Evolutionary conservation across 345 rosid species (phyloP).

Genomic region (Melaleuca quinquenervia): DNA sequence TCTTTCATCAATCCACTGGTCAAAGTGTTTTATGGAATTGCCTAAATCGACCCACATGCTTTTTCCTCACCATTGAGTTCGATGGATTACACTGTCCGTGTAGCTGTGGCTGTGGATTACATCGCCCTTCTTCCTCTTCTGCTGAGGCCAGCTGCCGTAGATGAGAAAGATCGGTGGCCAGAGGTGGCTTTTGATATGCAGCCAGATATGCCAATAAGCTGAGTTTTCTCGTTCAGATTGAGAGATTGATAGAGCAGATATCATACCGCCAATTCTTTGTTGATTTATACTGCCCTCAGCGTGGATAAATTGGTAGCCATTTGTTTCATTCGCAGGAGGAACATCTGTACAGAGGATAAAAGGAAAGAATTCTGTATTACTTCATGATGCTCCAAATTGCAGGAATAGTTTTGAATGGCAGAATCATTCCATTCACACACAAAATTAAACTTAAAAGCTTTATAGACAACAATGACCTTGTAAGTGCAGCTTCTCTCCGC

Average conservation of each 20-base stretch:
- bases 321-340: slow-evolving; percentile 89
- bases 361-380: neutral
- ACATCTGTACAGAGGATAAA: slow-evolving; percentile 45
- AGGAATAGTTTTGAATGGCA: neutral
- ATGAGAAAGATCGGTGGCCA: too few relatives aligned
- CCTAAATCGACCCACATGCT: too few relatives aligned
- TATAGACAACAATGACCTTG: neutral
- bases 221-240: neutral
- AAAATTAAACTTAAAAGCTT: neutral
- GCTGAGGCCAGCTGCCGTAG: too few relatives aligned
- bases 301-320: slow-evolving; percentile 88
- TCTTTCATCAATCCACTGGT: too few relatives aligned
- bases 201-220: neutral
- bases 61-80: too few relatives aligned
- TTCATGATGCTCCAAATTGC: neutral
- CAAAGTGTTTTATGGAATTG: too few relatives aligned
- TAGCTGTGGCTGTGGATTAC: too few relatives aligned
- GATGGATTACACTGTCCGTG: too few relatives aligned
- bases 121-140: too few relatives aligned
- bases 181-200: too few relatives aligned
- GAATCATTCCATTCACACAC: neutral
- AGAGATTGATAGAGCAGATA: slow-evolving; percentile 10
- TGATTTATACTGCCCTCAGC: slow-evolving; percentile 99
- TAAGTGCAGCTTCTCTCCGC: neutral
- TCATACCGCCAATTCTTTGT: slow-evolving; percentile 94